Base-by-base conservation (phyloP, 768 basidiomycete genomes). In the Hygrocybe punicea region DNA sequence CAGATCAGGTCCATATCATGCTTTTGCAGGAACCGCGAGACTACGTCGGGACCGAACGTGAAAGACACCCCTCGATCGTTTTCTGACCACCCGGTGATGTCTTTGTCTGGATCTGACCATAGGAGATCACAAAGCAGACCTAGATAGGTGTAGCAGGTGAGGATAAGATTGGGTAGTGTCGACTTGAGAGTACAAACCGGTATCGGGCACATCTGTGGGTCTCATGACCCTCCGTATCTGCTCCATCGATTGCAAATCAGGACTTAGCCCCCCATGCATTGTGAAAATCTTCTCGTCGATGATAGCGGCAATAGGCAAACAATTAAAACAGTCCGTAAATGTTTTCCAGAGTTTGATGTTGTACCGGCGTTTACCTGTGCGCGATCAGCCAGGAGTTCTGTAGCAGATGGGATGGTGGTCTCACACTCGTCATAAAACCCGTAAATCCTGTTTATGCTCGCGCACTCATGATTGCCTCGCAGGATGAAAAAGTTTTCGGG, bases 261-360 rank as follows among this genome's bases (percentile, higher is more conserved):
- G 96, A 72, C 91, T 94, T 63, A 98, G 80, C 51, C 96, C 96
- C 54, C 96, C 96, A 67, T 98, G 96, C 96, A 98, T 98, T 51
- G 94, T 97, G 75, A 99, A 98, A 71, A 99, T 99, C 80, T 98
- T 99, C 77, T 98, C 96, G 76, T 98, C 96, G 72, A 99, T 98
- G 76, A 99, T 98, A 65, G 96, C 96, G 48, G 96, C 96, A 72
- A 99, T 98, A 36, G 96, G 96, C 63, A 98, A 79, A 73, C 96
- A 98, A 79, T 99, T 99, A 84, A 99, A 99, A 78, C 96, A 98
- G 73, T 99, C 96, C 58, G 96, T 99, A 75, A 99, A 99, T 35
- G 96, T 99, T 83, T 99, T 99, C 96, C 96, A 99, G 70, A 98
- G 82, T 76, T 99, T 99, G 84, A 99, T 99, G 81, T 98, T 99